Base-by-base conservation (phyloP, 306 rosid species). In the Cicer cuneatum region DNA sequence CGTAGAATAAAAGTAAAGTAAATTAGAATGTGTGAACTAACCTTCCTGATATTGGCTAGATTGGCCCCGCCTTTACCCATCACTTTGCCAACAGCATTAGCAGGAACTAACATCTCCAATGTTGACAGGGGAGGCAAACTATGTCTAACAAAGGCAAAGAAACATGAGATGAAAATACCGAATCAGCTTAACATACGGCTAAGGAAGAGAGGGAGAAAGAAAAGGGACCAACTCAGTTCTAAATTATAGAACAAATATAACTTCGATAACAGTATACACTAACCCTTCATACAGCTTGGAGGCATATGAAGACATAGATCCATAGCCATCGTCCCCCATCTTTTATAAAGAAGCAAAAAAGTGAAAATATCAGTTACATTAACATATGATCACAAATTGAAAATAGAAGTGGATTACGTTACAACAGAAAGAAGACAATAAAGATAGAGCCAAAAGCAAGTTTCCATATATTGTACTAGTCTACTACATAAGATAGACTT, bases 21-120 rank as follows among this genome's bases (percentile, higher is more conserved):
- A 59, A 78, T 72, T 65, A 46, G 75, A 72, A 80, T 6, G 35
- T 42, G 75, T 39, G 63, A 76, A 86, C 94, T 41, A 77, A 95
- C 99, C 98, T 90, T 95, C 83, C 91, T 85, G 80, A 95, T 86
- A 76, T 95, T 95, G 74, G 92, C 88, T 56, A 95, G 80, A 86
- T 95, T 95, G 21, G 91, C 87, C 53, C 98, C 93, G 49, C 97
- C 99, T 90, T 87, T 95, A 49, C 99, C 99, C 82, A 95, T 72
- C 80, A 95, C 99, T 81, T 89, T 95, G 80, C 97, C 96, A 65
- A 86, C 92, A 45, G 98, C 98, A 86, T 85, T 85, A 60, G 93
- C 95, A 80, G 99, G 99, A 79, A 95, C 77, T 82, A 90, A 49
- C 87, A 95, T 92, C 86, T 95, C 98, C 68, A 83, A 66, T 33